Evolutionary conservation across 345 rosid species (phyloP).

Genomic region (Pistacia atlantica): DNA sequence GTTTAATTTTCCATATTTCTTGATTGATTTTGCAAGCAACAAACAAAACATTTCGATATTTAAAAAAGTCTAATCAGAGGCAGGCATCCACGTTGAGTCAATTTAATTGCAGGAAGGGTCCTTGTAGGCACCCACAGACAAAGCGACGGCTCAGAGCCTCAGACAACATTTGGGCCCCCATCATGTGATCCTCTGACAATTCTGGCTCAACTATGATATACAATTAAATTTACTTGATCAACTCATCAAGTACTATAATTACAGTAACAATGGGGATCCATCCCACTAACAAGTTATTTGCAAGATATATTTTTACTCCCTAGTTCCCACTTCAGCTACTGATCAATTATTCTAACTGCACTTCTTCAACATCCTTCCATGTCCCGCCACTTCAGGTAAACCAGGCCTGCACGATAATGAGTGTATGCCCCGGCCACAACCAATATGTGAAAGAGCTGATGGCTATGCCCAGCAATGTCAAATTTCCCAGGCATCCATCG

Average conservation of each 20-base stretch:
- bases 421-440: slow-evolving; percentile 89
- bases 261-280: no score
- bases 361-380: slow-evolving; percentile 58
- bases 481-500: slow-evolving; percentile 96
- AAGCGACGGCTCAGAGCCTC: not conserved
- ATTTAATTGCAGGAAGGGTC: not conserved
- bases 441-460: slow-evolving; percentile 81
- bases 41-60: no score
- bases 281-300: not conserved
- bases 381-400: slow-evolving; percentile 88
- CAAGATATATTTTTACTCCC: no score
- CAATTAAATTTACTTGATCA: not conserved
- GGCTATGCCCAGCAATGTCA: slow-evolving; percentile 96
- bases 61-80: no score
- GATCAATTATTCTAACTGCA: not conserved
- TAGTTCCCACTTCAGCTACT: not conserved
- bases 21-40: no score
- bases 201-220: not conserved
- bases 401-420: slow-evolving; percentile 81
- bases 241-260: no score
- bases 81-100: not conserved
- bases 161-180: slow-evolving; percentile 11
- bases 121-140: slow-evolving; percentile 5
- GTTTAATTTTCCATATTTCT: no score
- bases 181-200: slow-evolving; percentile 32